Evolutionary conservation across 176 grass and related monocot species (phyloP).

Genomic region (Secale cereale): DNA sequence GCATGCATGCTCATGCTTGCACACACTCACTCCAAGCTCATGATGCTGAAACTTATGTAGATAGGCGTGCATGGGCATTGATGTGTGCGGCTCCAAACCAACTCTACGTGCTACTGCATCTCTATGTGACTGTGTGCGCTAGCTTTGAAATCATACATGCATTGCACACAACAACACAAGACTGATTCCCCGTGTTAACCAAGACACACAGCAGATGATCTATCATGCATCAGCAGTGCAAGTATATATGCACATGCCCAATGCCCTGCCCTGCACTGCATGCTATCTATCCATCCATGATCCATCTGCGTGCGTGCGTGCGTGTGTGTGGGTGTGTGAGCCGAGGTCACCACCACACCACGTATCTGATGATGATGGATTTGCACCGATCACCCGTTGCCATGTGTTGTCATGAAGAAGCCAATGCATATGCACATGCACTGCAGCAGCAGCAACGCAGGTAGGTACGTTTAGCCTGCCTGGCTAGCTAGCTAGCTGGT

Average conservation of each 20-base stretch:
- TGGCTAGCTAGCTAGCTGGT: background rate
- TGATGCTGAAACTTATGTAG: constrained; percentile 21
- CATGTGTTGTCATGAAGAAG: background rate
- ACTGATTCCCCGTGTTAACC: too few species aligned
- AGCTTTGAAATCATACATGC: background rate
- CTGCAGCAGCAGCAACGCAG: too few species aligned
- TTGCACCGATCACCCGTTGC: background rate
- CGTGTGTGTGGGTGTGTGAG: too few species aligned
- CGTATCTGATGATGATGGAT: background rate
- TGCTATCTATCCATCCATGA: too few species aligned
- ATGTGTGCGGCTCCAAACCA: constrained; percentile 13
- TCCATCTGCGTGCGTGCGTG: too few species aligned
- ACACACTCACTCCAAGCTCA: background rate
- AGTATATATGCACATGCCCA: too few species aligned
- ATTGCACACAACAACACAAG: background rate
- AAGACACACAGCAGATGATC: background rate
- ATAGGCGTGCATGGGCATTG: constrained; percentile 5
- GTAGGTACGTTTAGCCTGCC: too few species aligned
- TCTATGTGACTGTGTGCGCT: background rate
- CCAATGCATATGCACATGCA: background rate
- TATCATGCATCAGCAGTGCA: background rate
- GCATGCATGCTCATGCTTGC: background rate
- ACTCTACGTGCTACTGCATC: background rate
- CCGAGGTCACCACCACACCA: background rate
- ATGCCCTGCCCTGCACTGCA: too few species aligned